Evolutionary conservation across 2,329 filamentous ascomycete genomes (phyloP), one percentile per base, ranked within the genome.

Genomic region (Phialemoniopsis sp.): DNA sequence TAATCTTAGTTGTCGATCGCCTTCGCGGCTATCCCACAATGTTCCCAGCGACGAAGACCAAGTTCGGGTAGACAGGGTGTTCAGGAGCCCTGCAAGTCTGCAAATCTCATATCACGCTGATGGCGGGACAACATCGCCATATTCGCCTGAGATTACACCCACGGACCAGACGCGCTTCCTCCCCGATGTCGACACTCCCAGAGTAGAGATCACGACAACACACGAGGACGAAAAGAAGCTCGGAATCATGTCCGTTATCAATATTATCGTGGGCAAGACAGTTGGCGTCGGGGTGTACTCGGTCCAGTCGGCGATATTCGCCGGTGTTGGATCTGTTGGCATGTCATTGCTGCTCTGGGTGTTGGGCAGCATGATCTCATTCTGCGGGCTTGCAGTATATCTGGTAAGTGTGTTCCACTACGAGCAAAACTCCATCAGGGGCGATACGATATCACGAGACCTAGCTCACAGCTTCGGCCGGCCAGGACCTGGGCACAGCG

Each of bases 281-380:
- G 48, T 69, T 17, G 66, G 67, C 3, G 56, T 66, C 9, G 62
- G 69, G 44, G 59, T 75, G 17, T 80, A 78, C 49, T 75, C 74
- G 1, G 75, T 76, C 1, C 76, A 76, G 1, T 70, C 70, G 3
- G 72, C 73, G n/a, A 73, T 80, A 35, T 75, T 76, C 42, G 63
- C 66, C 8, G 68, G 70, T 2, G 69, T 73, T 2, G 74, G 75
- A 1, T 76, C 67, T 8, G 74, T 78, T 4, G 76, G 76, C 3
- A 66, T 76, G 33, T 63, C 67, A 8, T 55, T 80, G 13, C 59
- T 74, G 34, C 55, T 80, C 15, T 80, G 76, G 76, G 63, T 76
- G 2, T 55, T 77, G 9, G 75, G 72, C 26, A 61, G 58, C 18
- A 44, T 68, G 10, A 64, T 72, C 29, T 66, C 66, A 1, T 64